Base-by-base conservation (phyloP, 306 rosid species). In the Nissolia schottii region DNA sequence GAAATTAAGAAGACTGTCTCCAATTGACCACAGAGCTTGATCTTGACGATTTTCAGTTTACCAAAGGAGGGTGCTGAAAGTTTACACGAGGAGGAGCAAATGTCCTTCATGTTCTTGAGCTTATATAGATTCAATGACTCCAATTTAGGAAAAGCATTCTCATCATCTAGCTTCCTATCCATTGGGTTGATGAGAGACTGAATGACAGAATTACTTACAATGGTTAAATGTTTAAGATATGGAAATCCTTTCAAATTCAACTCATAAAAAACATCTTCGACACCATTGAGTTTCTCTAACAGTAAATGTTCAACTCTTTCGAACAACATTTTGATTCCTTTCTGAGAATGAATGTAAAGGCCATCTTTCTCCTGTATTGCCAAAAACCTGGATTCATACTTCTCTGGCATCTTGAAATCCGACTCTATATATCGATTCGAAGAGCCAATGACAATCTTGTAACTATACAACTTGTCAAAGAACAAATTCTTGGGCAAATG, bases 371-470 rank as follows among this genome's bases (percentile, higher is more conserved):
- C 67, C 13, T 62, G 25, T 3, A 81, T 64, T 51, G 77, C 83
- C 40, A 87, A 43, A 2, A 51, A 64, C 5, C 54, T 80, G 0
- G 64, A 15, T n/a, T 81, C 81, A 18, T 54, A 31, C 37, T 31
- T 49, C n/a, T 67, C 78, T 3, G 73, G 74, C 64, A 72, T 35
- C 66, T 76, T 70, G 7, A 53, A 61, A 31, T 77, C 75, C 1
- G 68, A 31, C 28, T 43, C 54, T 0, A 15, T 45, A 45, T 53
- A 11, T 7, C 12, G 20, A 49, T 63, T 48, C 4, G 27, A 20
- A 54, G 77, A 80, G 14, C 91, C 91, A 12, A 87, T 60, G 7
- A 43, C 51, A 43, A 87, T 62, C 65, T 73, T 77, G 50, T 77
- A 84, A 20, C 56, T 68, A 28, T 49, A 2, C 27, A 84, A 48